Conservation (phyloP, 225 moss, liverwort and hornwort genomes). For the Sphagnum contortum region DNA sequence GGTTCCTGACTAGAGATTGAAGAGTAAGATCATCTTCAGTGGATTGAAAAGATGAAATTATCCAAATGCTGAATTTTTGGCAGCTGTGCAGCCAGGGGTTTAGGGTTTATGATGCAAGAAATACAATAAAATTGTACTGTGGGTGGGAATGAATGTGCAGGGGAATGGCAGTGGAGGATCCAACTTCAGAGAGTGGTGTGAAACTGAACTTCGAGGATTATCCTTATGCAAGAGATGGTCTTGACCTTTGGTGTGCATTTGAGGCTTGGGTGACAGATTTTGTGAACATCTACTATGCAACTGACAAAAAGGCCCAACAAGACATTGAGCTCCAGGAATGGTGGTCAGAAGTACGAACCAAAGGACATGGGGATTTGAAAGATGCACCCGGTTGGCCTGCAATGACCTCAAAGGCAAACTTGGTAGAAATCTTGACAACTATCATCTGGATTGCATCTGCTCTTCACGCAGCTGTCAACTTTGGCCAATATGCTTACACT, state of each 20-base stretch:
- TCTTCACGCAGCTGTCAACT: conserved; percentile 40
- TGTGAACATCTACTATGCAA: conserved; percentile 27
- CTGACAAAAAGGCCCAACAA: conserved; percentile 9
- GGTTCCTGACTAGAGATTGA: too few species aligned
- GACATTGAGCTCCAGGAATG: conserved; percentile 37
- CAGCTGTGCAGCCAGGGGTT: too few species aligned
- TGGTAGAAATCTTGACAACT: conserved; percentile 19
- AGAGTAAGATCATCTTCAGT: too few species aligned
- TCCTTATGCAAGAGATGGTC: conserved; percentile 51
- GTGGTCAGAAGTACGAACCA: conserved; percentile 35
- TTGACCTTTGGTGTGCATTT: conserved; percentile 29
- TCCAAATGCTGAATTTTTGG: too few species aligned
- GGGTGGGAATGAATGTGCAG: conserved; percentile 10
- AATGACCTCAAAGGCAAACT: conserved; percentile 12
- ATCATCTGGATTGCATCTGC: conserved; percentile 36
- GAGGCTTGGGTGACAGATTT: conserved; percentile 33
- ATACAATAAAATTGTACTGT: too few species aligned
- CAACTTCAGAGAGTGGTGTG: conserved; percentile 23
- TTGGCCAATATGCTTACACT: conserved; percentile 37
- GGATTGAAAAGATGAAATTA: too few species aligned
- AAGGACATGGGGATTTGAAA: conserved; percentile 36
- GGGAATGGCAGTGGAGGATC: conserved; percentile 53
- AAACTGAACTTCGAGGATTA: conserved; percentile 63
- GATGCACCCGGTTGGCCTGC: conserved; percentile 41
- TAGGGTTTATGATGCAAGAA: too few species aligned